A percentile compares a stretch with the other conserved stretches of the same genome.
phyloP scores from a whole-genome alignment of 106 monocot species.

The Allium cepa region DNA sequence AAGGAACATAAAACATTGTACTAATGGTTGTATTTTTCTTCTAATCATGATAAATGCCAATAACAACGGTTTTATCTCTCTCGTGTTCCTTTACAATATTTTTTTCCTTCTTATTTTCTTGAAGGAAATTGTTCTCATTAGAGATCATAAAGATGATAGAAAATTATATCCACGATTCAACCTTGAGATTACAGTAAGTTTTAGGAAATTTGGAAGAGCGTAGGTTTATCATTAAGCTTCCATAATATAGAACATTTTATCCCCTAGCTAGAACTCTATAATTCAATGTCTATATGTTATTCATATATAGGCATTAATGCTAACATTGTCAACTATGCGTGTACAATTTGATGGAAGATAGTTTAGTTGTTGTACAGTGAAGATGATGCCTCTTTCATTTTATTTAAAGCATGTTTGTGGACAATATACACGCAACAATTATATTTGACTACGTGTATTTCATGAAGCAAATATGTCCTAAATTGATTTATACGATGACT shows the following conservation, averaged over 20 bases:
- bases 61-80: too few species aligned
- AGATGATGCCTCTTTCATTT: neutral
- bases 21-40: neutral
- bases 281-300: neutral
- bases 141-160: constrained; percentile 68
- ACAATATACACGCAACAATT: neutral
- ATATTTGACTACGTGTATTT: constrained; percentile 8
- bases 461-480: constrained; percentile 71
- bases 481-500: constrained; percentile 81
- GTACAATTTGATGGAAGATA: neutral
- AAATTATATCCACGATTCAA: constrained; percentile 96
- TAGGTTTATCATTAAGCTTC: constrained; percentile 25
- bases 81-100: too few species aligned
- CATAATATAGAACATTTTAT: neutral
- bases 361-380: neutral
- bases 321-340: neutral
- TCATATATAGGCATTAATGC: neutral
- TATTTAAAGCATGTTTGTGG: neutral
- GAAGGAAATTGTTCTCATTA: constrained; percentile 95
- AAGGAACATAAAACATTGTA: neutral
- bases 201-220: constrained; percentile 77
- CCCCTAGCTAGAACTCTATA: neutral
- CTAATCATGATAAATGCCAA: too few species aligned
- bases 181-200: constrained; percentile 83
- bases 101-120: constrained; percentile 10